phyloP scores from a whole-genome alignment of 352 stramenopile genomes.

The Phytophthora rubi region DNA sequence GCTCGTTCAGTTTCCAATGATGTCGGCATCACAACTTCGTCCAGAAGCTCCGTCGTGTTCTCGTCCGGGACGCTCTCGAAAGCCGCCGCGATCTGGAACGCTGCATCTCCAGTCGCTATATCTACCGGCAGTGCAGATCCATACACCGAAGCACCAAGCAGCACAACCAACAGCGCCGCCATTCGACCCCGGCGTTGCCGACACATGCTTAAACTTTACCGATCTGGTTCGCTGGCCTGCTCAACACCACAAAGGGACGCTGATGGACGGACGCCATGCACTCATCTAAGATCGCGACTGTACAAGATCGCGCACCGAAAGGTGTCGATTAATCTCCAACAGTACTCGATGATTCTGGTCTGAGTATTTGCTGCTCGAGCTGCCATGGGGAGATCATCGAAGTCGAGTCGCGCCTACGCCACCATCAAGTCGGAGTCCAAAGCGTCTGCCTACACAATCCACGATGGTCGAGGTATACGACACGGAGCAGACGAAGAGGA shows the following conservation, averaged over 20 bases:
- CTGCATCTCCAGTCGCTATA: not conserved
- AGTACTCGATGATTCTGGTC: not conserved
- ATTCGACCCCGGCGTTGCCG: conserved; percentile 10
- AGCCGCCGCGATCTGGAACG: conserved; percentile 20
- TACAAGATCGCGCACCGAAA: conserved; percentile 22
- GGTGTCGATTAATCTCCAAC: conserved; percentile 7
- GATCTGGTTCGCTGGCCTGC: conserved; percentile 1
- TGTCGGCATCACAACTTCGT: conserved; percentile 25
- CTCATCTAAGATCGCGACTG: conserved; percentile 20
- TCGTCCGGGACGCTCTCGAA: conserved; percentile 18
- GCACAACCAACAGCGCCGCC: not conserved
- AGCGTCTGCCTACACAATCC: conserved; percentile 45
- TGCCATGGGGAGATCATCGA: conserved; percentile 18
- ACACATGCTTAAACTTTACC: conserved; percentile 19
- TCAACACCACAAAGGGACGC: conserved; percentile 1
- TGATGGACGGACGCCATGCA: conserved; percentile 13
- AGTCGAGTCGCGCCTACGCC: conserved; percentile 11
- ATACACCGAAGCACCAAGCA: conserved; percentile 4
- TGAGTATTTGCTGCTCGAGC: conserved; percentile 1
- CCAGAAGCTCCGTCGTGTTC: conserved; percentile 28
- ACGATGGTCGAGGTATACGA: conserved; percentile 31
- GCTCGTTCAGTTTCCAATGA: conserved; percentile 18
- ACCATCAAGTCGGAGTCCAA: conserved; percentile 20
- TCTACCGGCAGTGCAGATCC: conserved; percentile 1
- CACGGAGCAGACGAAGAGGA: conserved; percentile 40